Conservation (phyloP, 2,329 filamentous ascomycete species). For the Ceratocystiopsis brevicomis region DNA sequence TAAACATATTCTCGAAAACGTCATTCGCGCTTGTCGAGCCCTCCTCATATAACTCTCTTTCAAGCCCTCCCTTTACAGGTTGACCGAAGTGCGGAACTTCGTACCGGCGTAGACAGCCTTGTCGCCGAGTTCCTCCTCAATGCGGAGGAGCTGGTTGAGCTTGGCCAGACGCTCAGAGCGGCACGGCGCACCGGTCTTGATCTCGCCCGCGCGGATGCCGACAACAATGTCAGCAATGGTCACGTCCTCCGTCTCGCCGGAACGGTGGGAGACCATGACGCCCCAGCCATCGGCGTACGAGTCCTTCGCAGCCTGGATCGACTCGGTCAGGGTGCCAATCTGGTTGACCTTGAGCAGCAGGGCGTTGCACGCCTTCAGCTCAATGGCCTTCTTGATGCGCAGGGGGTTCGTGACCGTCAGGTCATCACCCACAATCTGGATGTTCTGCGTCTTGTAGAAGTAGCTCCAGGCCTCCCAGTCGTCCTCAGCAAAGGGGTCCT, state of each 20-base stretch:
- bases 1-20: no score
- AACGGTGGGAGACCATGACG: slow-evolving; percentile 99
- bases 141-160: slow-evolving; percentile 99
- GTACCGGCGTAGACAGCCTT: slow-evolving; percentile 80
- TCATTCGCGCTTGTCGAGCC: no score
- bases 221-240: slow-evolving; percentile 97
- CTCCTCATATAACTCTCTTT: no score
- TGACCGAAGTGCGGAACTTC: slow-evolving; percentile 82
- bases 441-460: slow-evolving; percentile 98
- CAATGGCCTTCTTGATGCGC: slow-evolving; percentile 99
- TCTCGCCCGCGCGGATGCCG: slow-evolving; percentile 89
- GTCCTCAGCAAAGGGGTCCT: slow-evolving; percentile 98
- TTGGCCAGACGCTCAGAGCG: slow-evolving; percentile 97
- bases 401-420: slow-evolving; percentile 97
- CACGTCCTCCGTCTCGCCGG: slow-evolving; percentile 98
- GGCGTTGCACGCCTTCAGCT: slow-evolving; percentile 96
- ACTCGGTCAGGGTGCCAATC: slow-evolving; percentile 96
- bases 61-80: slow-evolving; percentile 40
- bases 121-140: slow-evolving; percentile 93
- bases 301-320: slow-evolving; percentile 97
- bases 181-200: slow-evolving; percentile 94
- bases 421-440: slow-evolving; percentile 97
- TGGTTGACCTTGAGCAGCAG: slow-evolving; percentile 99
- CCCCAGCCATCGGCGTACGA: slow-evolving; percentile 91
- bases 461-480: slow-evolving; percentile 99